Base-by-base conservation (phyloP, 352 stramenopile genomes). In the Lagenidium giganteum region DNA sequence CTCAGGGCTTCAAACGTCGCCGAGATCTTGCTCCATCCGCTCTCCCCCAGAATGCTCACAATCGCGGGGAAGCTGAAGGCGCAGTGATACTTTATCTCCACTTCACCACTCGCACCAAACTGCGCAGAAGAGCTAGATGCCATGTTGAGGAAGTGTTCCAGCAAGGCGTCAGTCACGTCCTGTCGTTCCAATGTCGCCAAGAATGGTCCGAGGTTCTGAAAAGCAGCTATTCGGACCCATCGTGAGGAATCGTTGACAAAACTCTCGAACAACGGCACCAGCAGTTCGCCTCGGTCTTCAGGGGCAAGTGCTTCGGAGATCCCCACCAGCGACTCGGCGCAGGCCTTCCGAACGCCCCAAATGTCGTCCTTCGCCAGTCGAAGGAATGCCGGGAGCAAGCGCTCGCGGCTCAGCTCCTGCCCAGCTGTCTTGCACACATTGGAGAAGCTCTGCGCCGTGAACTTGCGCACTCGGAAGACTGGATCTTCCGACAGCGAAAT, bases 201-300 rank as follows among this genome's bases (percentile, higher is more conserved):
- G 36, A 90, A 87, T 18, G 76, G 70, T 1, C 78, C 77, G 7
- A 90, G 61, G 49, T 70, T 96, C 60, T 98, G 93, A 59, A 96
- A 97, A 52, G 95, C 95, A 2, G 92, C 90, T 59, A 97, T 89
- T 30, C 92, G 78, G 1, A 98, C 93, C 75, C 95, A 97, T 35
- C 94, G 88, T 28, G 93, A 96, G 11, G 64, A 60, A 69, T 98
- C 95, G 17, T 61, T 61, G 8, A 96, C 62, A 48, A 97, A 93
- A 22, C 57, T 73, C 28, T 93, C 73, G 45, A 95, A 93, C 47
- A 98, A 71, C 9, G 87, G 89, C 49, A 95, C 80, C n/a, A 98
- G 57, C 23, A 83, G 56, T 18, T 75, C 58, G 0, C 88, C 78
- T 22, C 94, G 72, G 27, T 92, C 71, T 3, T 70, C 45, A 1